These are phyloP conservation scores for Psilocybe cyanescens DNA, from an alignment of 768 basidiomycete species.

Conservation along the genomic window DNA sequence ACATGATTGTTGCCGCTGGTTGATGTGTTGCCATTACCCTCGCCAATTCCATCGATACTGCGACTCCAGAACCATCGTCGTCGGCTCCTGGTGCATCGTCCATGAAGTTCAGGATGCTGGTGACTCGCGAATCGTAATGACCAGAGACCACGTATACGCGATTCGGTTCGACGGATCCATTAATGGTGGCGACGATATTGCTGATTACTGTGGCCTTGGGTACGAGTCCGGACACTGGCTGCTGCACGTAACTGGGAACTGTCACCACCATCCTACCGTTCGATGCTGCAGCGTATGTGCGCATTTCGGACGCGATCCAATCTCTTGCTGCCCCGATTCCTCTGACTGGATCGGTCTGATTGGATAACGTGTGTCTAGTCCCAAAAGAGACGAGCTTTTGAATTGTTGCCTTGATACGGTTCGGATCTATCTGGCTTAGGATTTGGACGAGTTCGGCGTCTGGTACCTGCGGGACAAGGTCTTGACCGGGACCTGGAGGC, in stretches of 20 bases:
- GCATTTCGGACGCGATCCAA: slow-evolving; percentile 56
- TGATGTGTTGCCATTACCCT: slow-evolving; percentile 52
- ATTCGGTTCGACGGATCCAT: slow-evolving; percentile 51
- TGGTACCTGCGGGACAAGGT: slow-evolving; percentile 45
- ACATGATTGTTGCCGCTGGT: slow-evolving; percentile 54
- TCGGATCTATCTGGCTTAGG: slow-evolving; percentile 47
- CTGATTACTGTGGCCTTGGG: slow-evolving; percentile 48
- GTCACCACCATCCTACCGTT: slow-evolving; percentile 45
- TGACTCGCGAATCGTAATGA: slow-evolving; percentile 56
- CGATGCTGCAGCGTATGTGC: slow-evolving; percentile 38
- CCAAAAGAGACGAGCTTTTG: slow-evolving; percentile 58
- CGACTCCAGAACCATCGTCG: slow-evolving; percentile 59
- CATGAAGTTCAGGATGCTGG: slow-evolving; percentile 38
- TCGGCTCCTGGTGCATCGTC: slow-evolving; percentile 56
- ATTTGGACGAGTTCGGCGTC: slow-evolving; percentile 46
- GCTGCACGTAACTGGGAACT: slow-evolving; percentile 50
- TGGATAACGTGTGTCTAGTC: slow-evolving; percentile 56
- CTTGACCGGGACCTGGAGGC: slow-evolving; percentile 52
- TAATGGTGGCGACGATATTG: slow-evolving; percentile 54
- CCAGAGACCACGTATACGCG: slow-evolving; percentile 57
- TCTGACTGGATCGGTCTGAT: slow-evolving; percentile 52
- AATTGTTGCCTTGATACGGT: slow-evolving; percentile 50
- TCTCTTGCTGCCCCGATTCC: slow-evolving; percentile 60
- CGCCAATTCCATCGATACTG: slow-evolving; percentile 55
- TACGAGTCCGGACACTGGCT: slow-evolving; percentile 32